These are phyloP conservation scores for Mucor lusitanicus DNA, from an alignment of 371 early-diverging fungal species.

Conservation along the genomic window DNA sequence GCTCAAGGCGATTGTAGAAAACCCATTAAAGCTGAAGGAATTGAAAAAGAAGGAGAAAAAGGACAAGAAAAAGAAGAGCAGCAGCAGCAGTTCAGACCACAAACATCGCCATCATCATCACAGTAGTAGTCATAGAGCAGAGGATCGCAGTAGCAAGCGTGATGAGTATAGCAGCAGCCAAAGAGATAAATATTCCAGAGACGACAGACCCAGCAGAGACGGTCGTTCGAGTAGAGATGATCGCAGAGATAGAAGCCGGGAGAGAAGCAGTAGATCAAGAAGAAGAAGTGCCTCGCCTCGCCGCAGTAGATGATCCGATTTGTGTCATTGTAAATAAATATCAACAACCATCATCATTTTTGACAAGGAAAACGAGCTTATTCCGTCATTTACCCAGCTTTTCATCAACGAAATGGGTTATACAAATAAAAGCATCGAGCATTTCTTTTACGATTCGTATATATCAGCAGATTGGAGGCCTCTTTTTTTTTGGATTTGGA, in stretches of 20 bases:
- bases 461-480: too few relatives aligned
- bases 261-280: conserved; percentile 1
- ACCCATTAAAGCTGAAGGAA: conserved; percentile 72
- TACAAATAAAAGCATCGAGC: too few relatives aligned
- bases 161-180: background rate
- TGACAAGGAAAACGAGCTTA: too few relatives aligned
- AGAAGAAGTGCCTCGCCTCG: conserved; percentile 24
- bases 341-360: background rate
- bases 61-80: conserved; percentile 44
- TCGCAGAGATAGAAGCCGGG: conserved; percentile 1
- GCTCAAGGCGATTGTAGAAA: conserved; percentile 74
- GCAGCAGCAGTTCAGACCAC: conserved; percentile 1
- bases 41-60: conserved; percentile 50
- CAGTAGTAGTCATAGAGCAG: background rate
- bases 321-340: background rate
- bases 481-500: too few relatives aligned
- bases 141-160: conserved; percentile 1
- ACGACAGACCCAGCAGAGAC: conserved; percentile 2
- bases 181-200: background rate
- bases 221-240: too few relatives aligned
- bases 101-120: conserved; percentile 11
- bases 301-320: conserved; percentile 4
- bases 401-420: too few relatives aligned
- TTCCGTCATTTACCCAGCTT: too few relatives aligned
- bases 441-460: too few relatives aligned